These are phyloP conservation scores for Whalleya microplaca DNA, from an alignment of 2,329 filamentous ascomycete species.

Conservation along the genomic window DNA sequence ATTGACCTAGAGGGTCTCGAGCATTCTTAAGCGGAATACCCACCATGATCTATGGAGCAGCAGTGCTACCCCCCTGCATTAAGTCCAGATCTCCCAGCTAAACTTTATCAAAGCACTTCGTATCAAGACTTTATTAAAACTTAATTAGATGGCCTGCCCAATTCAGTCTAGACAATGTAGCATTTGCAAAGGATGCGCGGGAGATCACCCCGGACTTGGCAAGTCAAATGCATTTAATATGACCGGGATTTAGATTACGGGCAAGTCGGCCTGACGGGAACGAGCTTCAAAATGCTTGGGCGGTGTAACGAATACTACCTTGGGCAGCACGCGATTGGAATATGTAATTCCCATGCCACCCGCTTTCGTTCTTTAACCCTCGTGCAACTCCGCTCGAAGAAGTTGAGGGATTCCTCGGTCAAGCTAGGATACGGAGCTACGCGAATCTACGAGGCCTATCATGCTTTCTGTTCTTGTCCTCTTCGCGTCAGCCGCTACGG, in stretches of 20 bases:
- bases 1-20: background rate
- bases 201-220: slow-evolving; percentile 34
- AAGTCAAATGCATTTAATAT: slow-evolving; percentile 24
- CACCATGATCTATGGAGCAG: background rate
- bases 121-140: background rate
- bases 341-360: slow-evolving; percentile 9
- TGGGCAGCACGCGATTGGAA: slow-evolving; percentile 19
- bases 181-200: slow-evolving; percentile 25
- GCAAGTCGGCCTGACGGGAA: slow-evolving; percentile 9
- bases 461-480: slow-evolving; percentile 31
- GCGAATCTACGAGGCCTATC: slow-evolving; percentile 10
- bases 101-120: background rate
- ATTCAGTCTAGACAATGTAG: slow-evolving; percentile 25
- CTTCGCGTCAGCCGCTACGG: slow-evolving; percentile 34
- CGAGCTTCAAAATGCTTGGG: slow-evolving; percentile 5
- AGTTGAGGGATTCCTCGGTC: background rate
- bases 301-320: slow-evolving; percentile 13
- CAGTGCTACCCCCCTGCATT: background rate
- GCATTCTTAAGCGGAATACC: background rate
- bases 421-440: slow-evolving; percentile 5
- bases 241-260: slow-evolving; percentile 24
- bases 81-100: background rate
- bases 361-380: background rate
- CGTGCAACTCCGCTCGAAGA: background rate
- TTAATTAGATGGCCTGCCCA: slow-evolving; percentile 24